Evolutionary conservation across 2,329 filamentous ascomycete genomes (phyloP), one percentile per base, ranked within the genome.

Genomic region (Colletotrichum orchidophilum): DNA sequence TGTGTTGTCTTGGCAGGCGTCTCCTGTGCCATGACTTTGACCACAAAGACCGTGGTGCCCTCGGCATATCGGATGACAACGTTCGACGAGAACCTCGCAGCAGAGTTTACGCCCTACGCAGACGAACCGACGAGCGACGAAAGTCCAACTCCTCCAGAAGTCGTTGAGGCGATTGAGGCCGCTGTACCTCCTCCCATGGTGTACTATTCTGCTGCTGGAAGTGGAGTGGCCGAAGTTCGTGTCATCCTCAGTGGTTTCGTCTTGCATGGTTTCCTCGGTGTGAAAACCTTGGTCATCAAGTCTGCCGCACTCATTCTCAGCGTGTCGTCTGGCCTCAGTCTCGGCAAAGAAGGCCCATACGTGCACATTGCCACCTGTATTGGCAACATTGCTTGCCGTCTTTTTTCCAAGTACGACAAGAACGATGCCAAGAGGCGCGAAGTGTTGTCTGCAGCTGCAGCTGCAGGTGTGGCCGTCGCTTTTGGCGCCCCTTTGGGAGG

Each of bases 181-280:
- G 76, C 78, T 1, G 59, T 66, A 2, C 81, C 85, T 0, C 88
- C 92, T 2, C 93, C 94, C 1, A 97, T 97, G 92, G 88, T 96
- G 5, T 99, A 97, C 81, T 99, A 98, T 80, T 95, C 96, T 8
- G 96, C 96, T 70, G 96, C 96, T 52, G 96, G 96, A 59, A 97
- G 95, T 81, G 96, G 96, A 76, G 96, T 99, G 13, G 96, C 96
- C 7, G 96, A 99, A 83, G 96, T 98, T 66, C 95, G 96, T 74
- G 96, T 98, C 71, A 98, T 98, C 70, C 88, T 98, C n/a, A 98
- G 95, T 77, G 96, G 96, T 6, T 99, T 98, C 77, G 96, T 99
- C 66, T 85, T 99, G 66, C 96, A 98, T 85, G 96, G 96, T 1
- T 98, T 98, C 79, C 88, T 99, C 8, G 96, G 96, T 75, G 81